phyloP scores from a whole-genome alignment of 148 eudicot species.

The Amaranthus cruentus region DNA sequence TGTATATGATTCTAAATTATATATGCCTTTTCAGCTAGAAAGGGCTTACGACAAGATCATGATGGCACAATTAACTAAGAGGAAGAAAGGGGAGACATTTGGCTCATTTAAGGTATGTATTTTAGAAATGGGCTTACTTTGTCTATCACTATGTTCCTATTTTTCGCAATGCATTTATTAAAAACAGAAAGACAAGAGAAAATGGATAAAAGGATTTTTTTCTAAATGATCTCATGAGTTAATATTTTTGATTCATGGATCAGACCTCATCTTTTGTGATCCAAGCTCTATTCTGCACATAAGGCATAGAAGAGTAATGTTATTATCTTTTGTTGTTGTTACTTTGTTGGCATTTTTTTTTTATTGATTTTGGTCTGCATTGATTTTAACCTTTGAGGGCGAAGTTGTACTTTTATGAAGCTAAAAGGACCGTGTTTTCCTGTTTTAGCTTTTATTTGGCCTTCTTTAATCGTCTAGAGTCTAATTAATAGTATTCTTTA shows the following conservation, averaged over 20 bases:
- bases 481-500: neutral
- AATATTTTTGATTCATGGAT: too few species aligned
- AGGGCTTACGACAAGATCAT: conserved; percentile 89
- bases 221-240: too few species aligned
- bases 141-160: neutral
- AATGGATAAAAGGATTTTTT: too few species aligned
- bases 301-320: too few species aligned
- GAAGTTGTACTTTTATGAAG: neutral
- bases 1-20: neutral
- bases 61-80: conserved; percentile 74
- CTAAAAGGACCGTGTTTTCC: neutral
- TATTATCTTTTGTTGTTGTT: too few species aligned
- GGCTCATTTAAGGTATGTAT: conserved; percentile 64
- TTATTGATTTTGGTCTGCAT: neutral
- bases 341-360: neutral
- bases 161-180: neutral
- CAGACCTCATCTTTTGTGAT: too few species aligned
- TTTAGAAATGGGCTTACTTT: neutral
- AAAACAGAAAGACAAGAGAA: too few species aligned
- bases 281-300: too few species aligned
- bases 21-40: conserved; percentile 58
- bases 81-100: conserved; percentile 89
- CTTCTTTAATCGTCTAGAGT: neutral
- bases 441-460: neutral
- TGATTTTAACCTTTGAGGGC: neutral